Evolutionary conservation across 805 yeast species (phyloP).

Genomic region (Candida ulmi): DNA sequence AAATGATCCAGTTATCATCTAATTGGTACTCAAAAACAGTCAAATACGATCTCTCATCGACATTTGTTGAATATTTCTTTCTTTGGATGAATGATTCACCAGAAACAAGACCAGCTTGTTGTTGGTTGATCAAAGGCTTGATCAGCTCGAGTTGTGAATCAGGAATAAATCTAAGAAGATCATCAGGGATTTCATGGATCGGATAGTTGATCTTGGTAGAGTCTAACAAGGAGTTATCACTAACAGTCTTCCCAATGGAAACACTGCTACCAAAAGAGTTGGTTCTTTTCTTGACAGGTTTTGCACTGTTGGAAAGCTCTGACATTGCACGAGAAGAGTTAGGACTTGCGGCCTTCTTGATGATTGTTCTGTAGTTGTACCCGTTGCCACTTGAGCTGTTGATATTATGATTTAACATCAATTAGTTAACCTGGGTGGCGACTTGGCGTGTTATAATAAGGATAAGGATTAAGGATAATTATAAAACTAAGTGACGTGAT

Average conservation of each 20-base stretch:
- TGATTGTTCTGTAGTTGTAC: no score
- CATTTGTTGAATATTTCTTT: constrained; percentile 64
- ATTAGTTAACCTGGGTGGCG: no score
- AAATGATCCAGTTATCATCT: constrained; percentile 69
- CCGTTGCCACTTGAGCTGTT: no score
- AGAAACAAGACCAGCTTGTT: neutral
- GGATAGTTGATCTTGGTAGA: constrained; percentile 16
- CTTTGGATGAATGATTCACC: constrained; percentile 10
- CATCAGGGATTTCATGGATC: constrained; percentile 8
- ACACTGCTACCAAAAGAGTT: neutral
- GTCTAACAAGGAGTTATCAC: constrained; percentile 12
- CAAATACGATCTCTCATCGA: constrained; percentile 63
- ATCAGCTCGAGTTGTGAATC: constrained; percentile 16
- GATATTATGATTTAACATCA: no score
- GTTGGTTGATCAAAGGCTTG: constrained; percentile 3
- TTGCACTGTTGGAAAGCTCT: neutral
- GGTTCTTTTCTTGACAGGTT: neutral
- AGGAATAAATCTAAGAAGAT: constrained; percentile 15
- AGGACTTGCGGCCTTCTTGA: no score
- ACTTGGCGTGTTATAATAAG: no score
- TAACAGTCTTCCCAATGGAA: neutral
- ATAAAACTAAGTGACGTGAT: no score
- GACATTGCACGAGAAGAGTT: no score
- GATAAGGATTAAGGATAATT: no score
- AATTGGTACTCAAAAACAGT: constrained; percentile 69